Conservation (phyloP, 1,284 basidiomycete species). For the Tilletia setariae region DNA sequence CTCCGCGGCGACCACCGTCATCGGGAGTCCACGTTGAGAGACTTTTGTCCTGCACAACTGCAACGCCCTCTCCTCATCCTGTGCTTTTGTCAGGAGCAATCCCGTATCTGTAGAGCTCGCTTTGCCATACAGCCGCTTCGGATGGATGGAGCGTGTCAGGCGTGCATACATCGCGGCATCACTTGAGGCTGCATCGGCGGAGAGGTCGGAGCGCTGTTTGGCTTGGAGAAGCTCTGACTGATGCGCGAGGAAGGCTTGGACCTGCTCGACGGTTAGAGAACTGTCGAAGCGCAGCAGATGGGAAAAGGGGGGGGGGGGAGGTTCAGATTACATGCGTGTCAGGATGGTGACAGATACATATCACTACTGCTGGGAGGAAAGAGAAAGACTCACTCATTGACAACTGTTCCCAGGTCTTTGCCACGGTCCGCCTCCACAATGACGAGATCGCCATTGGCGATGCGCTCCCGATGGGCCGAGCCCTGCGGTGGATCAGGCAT, state of each 20-base stretch:
- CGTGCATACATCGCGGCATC: constrained; percentile 19
- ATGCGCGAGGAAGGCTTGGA: constrained; percentile 61
- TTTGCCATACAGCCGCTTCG: constrained; percentile 94
- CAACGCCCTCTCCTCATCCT: constrained; percentile 88
- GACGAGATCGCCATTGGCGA: constrained; percentile 80
- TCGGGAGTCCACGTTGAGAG: constrained; percentile 68
- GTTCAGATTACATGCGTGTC: no score
- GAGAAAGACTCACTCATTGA: constrained; percentile 31
- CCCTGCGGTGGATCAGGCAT: constrained; percentile 59
- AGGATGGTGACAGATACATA: no score
- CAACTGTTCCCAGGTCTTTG: constrained; percentile 81
- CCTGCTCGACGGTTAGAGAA: constrained; percentile 71
- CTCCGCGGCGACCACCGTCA: constrained; percentile 97
- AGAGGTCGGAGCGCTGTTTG: not conserved
- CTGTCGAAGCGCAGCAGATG: not conserved
- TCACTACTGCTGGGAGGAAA: not conserved
- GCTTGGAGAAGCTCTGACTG: constrained; percentile 32
- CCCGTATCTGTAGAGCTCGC: constrained; percentile 72
- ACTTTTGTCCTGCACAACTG: constrained; percentile 88
- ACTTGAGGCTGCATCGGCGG: not conserved
- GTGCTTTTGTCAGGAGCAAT: constrained; percentile 56
- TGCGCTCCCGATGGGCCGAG: constrained; percentile 33
- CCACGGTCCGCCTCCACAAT: constrained; percentile 96
- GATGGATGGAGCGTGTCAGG: constrained; percentile 58
- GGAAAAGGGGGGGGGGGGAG: no score